Evolutionary conservation across 176 grass and related monocot genomes (phyloP).

Genomic region (Phoenix dactylifera): DNA sequence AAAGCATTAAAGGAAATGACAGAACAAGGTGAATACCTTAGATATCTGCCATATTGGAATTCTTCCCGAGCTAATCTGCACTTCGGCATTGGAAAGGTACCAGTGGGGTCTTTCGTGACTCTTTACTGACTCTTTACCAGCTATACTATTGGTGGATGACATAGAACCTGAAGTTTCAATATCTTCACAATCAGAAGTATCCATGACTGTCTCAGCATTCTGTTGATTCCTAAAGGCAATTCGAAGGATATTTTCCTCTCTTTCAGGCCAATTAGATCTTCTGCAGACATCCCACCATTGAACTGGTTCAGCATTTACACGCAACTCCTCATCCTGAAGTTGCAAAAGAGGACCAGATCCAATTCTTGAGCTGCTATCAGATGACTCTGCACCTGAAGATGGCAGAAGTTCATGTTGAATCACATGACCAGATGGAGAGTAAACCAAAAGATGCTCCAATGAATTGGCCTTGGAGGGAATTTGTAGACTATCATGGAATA

Average conservation of each 20-base stretch:
- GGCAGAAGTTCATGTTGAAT: conserved; percentile 96
- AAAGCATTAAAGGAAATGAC: neutral
- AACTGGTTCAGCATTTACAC: conserved; percentile 81
- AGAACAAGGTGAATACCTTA: conserved; percentile 53
- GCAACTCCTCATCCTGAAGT: conserved; percentile 86
- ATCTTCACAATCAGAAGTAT: conserved; percentile 61
- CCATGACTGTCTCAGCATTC: conserved; percentile 37
- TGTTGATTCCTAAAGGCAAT: conserved; percentile 42
- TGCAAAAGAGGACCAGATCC: conserved; percentile 41
- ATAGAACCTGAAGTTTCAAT: conserved; percentile 35
- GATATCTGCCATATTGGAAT: conserved; percentile 99
- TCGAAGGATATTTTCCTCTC: conserved; percentile 61
- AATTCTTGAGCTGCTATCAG: conserved; percentile 60
- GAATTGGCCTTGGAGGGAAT: conserved; percentile 60
- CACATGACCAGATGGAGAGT: conserved; percentile 93
- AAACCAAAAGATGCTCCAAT: conserved; percentile 95
- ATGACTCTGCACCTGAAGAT: conserved; percentile 47
- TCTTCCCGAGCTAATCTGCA: conserved; percentile 66
- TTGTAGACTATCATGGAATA: conserved; percentile 36
- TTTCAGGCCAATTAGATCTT: conserved; percentile 91
- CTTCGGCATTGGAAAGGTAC: conserved; percentile 95
- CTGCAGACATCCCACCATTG: conserved; percentile 99
- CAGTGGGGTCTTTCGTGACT: conserved; percentile 60
- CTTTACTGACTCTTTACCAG: conserved; percentile 41
- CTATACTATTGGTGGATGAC: conserved; percentile 40